These are phyloP conservation scores for Recurvomyces mirabilis DNA, from an alignment of 495 filamentous ascomycete species.

Conservation along the genomic window DNA sequence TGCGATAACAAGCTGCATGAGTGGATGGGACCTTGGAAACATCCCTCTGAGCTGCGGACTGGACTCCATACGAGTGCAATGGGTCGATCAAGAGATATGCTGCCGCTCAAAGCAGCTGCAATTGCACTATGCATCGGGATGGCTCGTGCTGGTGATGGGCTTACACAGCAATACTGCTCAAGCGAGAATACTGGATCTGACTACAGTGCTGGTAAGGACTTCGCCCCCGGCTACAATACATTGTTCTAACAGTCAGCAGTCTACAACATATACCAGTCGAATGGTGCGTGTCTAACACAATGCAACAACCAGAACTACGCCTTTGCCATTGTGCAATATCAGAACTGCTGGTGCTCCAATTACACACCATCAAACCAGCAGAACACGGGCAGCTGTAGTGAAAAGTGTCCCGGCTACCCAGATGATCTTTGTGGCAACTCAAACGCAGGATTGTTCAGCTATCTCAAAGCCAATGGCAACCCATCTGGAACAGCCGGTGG, in stretches of 20 bases:
- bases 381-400: slow-evolving; percentile 40
- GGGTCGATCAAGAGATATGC: too few species aligned
- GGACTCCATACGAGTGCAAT: too few species aligned
- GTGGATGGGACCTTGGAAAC: too few species aligned
- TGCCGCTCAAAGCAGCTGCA: slow-evolving; percentile 2
- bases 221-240: too few species aligned
- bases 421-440: slow-evolving; percentile 52
- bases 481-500: slow-evolving; percentile 39
- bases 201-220: slow-evolving; percentile 7
- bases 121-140: background rate
- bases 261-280: slow-evolving; percentile 50
- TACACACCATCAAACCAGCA: slow-evolving; percentile 44
- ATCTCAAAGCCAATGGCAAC: slow-evolving; percentile 37
- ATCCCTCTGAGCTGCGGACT: too few species aligned
- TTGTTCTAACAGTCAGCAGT: slow-evolving; percentile 32
- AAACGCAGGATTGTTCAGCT: slow-evolving; percentile 46
- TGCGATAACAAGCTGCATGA: too few species aligned
- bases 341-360: slow-evolving; percentile 68
- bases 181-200: slow-evolving; percentile 22
- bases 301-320: slow-evolving; percentile 47
- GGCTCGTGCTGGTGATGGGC: background rate
- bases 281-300: slow-evolving; percentile 46
- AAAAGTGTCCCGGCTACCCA: slow-evolving; percentile 56
- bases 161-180: slow-evolving; percentile 20
- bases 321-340: slow-evolving; percentile 53